phyloP scores from a whole-genome alignment of 176 grass and related monocot species.

The Poa annua region DNA sequence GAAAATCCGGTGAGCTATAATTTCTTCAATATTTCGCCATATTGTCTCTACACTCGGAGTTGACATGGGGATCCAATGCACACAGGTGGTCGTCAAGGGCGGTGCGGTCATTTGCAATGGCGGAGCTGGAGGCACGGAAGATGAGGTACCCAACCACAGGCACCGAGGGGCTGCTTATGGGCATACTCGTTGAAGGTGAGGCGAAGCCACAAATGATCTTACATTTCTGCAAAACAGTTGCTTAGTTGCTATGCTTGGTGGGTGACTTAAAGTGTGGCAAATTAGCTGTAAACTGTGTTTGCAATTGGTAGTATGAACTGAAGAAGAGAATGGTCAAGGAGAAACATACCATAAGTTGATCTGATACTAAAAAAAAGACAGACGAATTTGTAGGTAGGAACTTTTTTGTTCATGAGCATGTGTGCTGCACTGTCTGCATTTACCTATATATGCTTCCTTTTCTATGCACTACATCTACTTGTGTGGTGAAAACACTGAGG shows the following conservation, averaged over 20 bases:
- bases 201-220: constrained; percentile 15
- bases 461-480: constrained; percentile 21
- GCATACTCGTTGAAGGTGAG: constrained; percentile 86
- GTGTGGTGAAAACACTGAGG: constrained; percentile 6
- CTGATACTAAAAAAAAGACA: not conserved
- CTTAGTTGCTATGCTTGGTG: constrained; percentile 11
- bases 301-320: not conserved
- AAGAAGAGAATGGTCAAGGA: constrained; percentile 8
- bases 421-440: not conserved
- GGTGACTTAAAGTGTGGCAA: constrained; percentile 5
- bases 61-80: constrained; percentile 29
- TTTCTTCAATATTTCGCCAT: not conserved
- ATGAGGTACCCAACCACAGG: constrained; percentile 76
- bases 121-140: constrained; percentile 79
- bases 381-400: not conserved
- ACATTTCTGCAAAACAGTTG: not conserved
- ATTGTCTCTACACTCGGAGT: not conserved
- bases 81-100: constrained; percentile 84
- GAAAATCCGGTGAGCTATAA: constrained; percentile 49
- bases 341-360: not conserved
- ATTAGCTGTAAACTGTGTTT: constrained; percentile 3
- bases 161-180: constrained; percentile 84
- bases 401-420: not conserved
- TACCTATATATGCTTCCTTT: not conserved
- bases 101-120: constrained; percentile 81